Evolutionary conservation across 257 asterid genomes (phyloP), one percentile per base, ranked within the genome.

Genomic region (Buddleja alternifolia): DNA sequence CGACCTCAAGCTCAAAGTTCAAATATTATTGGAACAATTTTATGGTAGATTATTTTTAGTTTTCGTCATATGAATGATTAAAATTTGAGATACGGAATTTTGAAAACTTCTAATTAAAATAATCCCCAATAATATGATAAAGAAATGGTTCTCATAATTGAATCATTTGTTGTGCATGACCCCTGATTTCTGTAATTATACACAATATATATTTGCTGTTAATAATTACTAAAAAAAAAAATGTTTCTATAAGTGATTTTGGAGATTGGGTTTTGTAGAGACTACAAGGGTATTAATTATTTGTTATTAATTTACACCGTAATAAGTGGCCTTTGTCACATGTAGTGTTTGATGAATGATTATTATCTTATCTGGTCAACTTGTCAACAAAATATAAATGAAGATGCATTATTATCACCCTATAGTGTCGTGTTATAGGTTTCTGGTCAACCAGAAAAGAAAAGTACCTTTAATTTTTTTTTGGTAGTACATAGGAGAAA

Each of bases 331-430:
- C 63, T 64, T 34, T 59, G 63, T 65, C 80, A 74, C 83, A 74
- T 70, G 82, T 48, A 19, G 74, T 78, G 77, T 73, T 56, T 67
- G 37, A 69, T 40, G 57, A 51, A 77, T 77, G 71, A 74, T 74
- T 44, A 23, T 52, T 48, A 24, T 67, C 15, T 42, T 48, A 34
- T 67, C 15, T 53, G 45, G 63, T 63, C 69, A 24, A 56, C 67
- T 73, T 58, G 66, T 63, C 42, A 17, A 21, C n/a, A 12, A 59
- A 16, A 58, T 0, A 58, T 0, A 24, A 48, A 60, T 19, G n/a
- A n/a, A n/a, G 42, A 5, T 66, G 50, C 34, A 24, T 68, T 68
- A 29, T 29, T 29, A 29, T 29, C 5, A 29, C 5, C 3, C 34
- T 29, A 29, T 29, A 29, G 34, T n/a, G 34, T 29, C 34, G 34